These are phyloP conservation scores for Corymbia citriodora DNA, from an alignment of 441 rosid genomes.

Conservation along the genomic window DNA sequence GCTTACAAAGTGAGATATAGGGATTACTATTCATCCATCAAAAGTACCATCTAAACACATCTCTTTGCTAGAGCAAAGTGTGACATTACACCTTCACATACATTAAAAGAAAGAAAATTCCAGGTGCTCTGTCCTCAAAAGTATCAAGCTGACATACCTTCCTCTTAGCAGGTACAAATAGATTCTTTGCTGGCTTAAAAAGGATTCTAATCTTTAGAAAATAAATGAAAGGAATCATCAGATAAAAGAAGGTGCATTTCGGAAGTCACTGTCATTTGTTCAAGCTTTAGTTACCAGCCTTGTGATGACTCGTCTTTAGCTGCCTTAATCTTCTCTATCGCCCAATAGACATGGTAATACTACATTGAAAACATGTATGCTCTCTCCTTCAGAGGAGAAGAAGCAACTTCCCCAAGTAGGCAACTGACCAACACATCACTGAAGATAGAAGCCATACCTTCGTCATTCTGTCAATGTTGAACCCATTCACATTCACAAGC, in stretches of 20 bases:
- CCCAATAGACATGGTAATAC: background rate
- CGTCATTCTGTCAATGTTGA: slow-evolving; percentile 11
- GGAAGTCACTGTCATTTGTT: background rate
- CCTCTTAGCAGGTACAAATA: background rate
- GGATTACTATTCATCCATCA: background rate
- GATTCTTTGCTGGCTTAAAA: background rate
- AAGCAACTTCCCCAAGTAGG: too few relatives aligned
- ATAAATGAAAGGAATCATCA: background rate
- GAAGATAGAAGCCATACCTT: background rate
- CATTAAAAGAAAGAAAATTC: background rate
- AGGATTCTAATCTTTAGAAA: background rate
- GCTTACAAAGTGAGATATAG: background rate
- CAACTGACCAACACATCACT: background rate
- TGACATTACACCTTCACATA: background rate
- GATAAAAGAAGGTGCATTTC: background rate
- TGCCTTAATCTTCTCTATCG: background rate
- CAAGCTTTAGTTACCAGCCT: background rate
- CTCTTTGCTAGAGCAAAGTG: background rate
- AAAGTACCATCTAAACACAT: background rate
- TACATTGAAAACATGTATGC: background rate
- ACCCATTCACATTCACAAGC: slow-evolving; percentile 85
- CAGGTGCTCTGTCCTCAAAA: background rate
- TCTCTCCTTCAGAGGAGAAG: too few relatives aligned
- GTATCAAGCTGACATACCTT: background rate
- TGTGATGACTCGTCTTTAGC: background rate